Evolutionary conservation across 2,329 filamentous ascomycete species (phyloP), one percentile per base, ranked within the genome.

Genomic region (Fusarium nematophilum): DNA sequence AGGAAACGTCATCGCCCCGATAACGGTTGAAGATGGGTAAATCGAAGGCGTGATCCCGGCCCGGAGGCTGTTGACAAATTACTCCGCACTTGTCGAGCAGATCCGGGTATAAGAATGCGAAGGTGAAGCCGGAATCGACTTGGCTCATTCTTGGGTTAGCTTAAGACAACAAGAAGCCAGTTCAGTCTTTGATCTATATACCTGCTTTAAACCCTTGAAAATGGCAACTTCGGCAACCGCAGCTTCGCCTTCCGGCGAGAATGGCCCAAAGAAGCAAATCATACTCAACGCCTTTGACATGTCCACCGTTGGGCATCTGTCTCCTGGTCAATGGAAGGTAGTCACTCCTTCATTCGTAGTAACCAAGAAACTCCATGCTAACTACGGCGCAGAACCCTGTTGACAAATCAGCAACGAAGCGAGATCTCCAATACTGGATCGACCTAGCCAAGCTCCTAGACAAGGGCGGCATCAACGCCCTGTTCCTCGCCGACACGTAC

Each of bases 241-340:
- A 4, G 30, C 46, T 1, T n/a, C 38, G 5, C 21, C 15, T 9
- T 14, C 6, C 23, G 9, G 23, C 17, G 30, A 43, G 17, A 11
- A 13, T 26, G 39, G 23, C 26, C 53, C 44, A 5, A 68, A 63
- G 55, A 67, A 62, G 40, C 58, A 66, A 17, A 87, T 88, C 11
- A 68, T 88, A 6, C 75, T 89, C 39, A 89, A 88, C 74, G 86
- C 86, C 3, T 88, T 89, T 62, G 86, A 88, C 55, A 88, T 88
- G 85, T 85, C 80, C 3, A 88, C 86, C 0, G 79, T 88, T 6
- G 86, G 86, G 3, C 87, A 90, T 68, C 69, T 90, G 27, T 86
- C 84, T 0, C 86, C 86, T 1, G 87, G 87, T 1, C 86, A 89
- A 73, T 90, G 87, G 87, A 89, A 87, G 76, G 84, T 84, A 13